Conservation (phyloP, 2,329 filamentous ascomycete species). For the Xylaria hypoxylon region DNA sequence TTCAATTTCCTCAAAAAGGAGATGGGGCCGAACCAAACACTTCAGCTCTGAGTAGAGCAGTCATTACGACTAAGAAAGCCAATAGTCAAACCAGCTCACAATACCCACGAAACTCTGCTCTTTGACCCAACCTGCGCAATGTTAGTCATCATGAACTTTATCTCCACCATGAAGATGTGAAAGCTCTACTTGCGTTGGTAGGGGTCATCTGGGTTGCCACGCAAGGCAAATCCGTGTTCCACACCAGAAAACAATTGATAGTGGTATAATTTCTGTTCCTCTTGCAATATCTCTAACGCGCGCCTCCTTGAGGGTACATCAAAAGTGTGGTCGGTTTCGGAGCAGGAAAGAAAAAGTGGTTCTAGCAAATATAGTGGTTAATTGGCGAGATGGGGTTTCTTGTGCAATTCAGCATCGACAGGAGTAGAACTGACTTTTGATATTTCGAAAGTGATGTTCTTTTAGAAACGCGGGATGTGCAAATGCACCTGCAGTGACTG, state of each 20-base stretch:
- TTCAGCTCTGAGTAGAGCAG: neutral
- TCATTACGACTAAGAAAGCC: conserved; percentile 38
- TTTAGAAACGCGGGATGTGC: conserved; percentile 64
- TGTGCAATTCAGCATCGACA: neutral
- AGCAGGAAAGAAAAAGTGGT: conserved; percentile 60
- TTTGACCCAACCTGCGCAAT: conserved; percentile 47
- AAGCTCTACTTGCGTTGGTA: conserved; percentile 52
- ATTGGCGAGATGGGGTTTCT: neutral
- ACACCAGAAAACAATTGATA: conserved; percentile 72
- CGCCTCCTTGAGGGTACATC: conserved; percentile 52
- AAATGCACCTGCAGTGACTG: conserved; percentile 59
- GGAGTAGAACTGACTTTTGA: conserved; percentile 50
- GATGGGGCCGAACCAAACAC: no score
- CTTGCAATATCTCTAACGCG: conserved; percentile 58
- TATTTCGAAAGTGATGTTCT: conserved; percentile 57
- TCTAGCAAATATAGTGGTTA: conserved; percentile 40
- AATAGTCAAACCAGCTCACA: conserved; percentile 48
- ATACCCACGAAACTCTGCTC: conserved; percentile 49
- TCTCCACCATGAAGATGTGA: neutral
- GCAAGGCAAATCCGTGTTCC: conserved; percentile 72
- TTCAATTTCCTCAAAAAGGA: no score
- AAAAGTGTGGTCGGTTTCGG: conserved; percentile 60
- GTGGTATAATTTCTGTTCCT: conserved; percentile 64
- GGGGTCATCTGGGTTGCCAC: conserved; percentile 61
- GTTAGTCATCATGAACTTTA: conserved; percentile 6